phyloP scores from a whole-genome alignment of 2,329 filamentous ascomycete species.

The Pseudogymnoascus verrucosus region DNA sequence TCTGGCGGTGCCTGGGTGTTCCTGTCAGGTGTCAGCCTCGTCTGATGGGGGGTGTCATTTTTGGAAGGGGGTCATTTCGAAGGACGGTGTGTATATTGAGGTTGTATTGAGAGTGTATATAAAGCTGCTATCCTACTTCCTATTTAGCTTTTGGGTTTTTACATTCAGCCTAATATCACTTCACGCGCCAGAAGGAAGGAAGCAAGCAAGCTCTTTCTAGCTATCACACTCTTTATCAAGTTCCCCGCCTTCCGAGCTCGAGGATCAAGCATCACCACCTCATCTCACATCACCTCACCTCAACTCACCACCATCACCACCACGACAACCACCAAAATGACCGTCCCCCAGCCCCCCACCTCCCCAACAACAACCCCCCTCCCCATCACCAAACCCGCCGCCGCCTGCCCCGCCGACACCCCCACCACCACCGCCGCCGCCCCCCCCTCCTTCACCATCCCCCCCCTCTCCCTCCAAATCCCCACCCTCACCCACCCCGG shows the following conservation, averaged over 20 bases:
- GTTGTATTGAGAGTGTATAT: not conserved
- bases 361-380: not conserved
- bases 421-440: not conserved
- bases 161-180: not conserved
- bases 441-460: conserved; percentile 32
- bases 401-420: too few relatives aligned
- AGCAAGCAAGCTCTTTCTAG: too few relatives aligned
- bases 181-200: not conserved
- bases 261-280: conserved; percentile 14
- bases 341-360: conserved; percentile 28
- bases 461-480: conserved; percentile 52
- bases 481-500: conserved; percentile 53
- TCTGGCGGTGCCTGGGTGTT: not conserved
- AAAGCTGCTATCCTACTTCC: not conserved
- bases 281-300: conserved; percentile 13
- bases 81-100: not conserved
- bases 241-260: conserved; percentile 15
- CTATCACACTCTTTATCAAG: conserved; percentile 19
- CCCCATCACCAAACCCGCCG: not conserved
- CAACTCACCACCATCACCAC: conserved; percentile 11
- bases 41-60: not conserved
- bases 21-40: not conserved
- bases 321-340: not conserved
- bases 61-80: not conserved
- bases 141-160: not conserved